phyloP scores from a whole-genome alignment of 1,139 yeast species.

The Suhomyces guaymorum region DNA sequence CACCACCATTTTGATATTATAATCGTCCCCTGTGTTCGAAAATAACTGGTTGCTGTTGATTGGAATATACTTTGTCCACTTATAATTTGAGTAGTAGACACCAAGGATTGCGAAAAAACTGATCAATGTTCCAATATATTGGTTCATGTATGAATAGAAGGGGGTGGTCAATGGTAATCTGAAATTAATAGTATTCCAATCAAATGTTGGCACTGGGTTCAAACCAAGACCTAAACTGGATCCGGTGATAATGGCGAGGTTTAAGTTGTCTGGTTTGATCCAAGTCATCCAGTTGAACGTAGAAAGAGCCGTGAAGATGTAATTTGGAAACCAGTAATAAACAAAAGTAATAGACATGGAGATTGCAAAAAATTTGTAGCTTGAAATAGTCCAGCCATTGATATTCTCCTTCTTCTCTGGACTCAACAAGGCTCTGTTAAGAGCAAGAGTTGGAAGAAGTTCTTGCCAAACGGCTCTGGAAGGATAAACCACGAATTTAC shows the following conservation, averaged over 20 bases:
- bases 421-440: constrained; percentile 20
- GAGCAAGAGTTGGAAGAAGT: constrained; percentile 20
- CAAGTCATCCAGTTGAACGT: constrained; percentile 24
- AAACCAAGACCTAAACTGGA: constrained; percentile 17
- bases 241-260: constrained; percentile 20
- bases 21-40: constrained; percentile 18
- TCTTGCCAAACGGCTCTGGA: constrained; percentile 20
- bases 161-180: constrained; percentile 16
- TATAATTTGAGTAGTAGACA: constrained; percentile 18
- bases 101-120: constrained; percentile 18
- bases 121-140: constrained; percentile 17
- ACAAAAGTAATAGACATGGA: constrained; percentile 15
- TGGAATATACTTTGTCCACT: constrained; percentile 21
- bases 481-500: constrained; percentile 21
- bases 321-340: constrained; percentile 22
- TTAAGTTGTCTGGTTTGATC: constrained; percentile 21
- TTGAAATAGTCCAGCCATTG: constrained; percentile 23
- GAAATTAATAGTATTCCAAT: constrained; percentile 19
- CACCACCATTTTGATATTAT: constrained; percentile 15
- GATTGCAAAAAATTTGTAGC: constrained; percentile 17
- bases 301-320: constrained; percentile 18
- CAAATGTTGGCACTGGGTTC: constrained; percentile 22
- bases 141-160: constrained; percentile 16
- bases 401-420: constrained; percentile 19
- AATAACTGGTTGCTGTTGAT: constrained; percentile 17